phyloP scores from a whole-genome alignment of 2,329 filamentous ascomycete genomes.

The Diplodia seriata region DNA sequence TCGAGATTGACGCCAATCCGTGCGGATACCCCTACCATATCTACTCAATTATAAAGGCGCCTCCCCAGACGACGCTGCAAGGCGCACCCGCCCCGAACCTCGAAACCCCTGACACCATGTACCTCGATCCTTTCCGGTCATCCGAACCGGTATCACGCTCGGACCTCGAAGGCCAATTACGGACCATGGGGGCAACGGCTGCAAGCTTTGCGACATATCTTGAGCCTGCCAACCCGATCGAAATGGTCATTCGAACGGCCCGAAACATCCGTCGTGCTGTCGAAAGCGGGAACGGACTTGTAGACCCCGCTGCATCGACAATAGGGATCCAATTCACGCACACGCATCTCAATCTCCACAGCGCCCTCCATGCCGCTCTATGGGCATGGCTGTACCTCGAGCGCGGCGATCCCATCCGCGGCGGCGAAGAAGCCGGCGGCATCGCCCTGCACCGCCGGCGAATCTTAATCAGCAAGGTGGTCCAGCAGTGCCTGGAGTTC shows the following conservation, averaged over 20 bases:
- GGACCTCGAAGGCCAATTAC: slow-evolving; percentile 67
- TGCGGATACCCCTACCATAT: slow-evolving; percentile 87
- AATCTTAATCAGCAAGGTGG: slow-evolving; percentile 68
- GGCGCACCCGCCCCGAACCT: slow-evolving; percentile 44
- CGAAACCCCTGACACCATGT: slow-evolving; percentile 67
- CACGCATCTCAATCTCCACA: slow-evolving; percentile 56
- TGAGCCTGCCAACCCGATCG: slow-evolving; percentile 66
- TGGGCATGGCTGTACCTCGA: slow-evolving; percentile 67
- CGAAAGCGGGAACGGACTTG: slow-evolving; percentile 43
- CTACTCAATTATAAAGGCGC: slow-evolving; percentile 75
- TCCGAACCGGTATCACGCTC: slow-evolving; percentile 69
- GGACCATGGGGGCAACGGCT: slow-evolving; percentile 56
- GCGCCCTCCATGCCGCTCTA: slow-evolving; percentile 73
- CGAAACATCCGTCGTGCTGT: slow-evolving; percentile 82
- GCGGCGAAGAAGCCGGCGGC: slow-evolving; percentile 34
- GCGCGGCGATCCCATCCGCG: slow-evolving; percentile 40
- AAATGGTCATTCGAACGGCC: slow-evolving; percentile 76
- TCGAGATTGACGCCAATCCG: slow-evolving; percentile 78
- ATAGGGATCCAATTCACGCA: slow-evolving; percentile 22
- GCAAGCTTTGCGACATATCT: slow-evolving; percentile 62
- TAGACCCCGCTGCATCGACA: slow-evolving; percentile 3
- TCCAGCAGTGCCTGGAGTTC: slow-evolving; percentile 68
- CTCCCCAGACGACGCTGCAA: slow-evolving; percentile 61
- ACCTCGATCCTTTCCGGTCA: slow-evolving; percentile 80
- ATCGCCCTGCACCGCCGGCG: slow-evolving; percentile 49